These are phyloP conservation scores for Takashimella koratensis DNA, from an alignment of 1,284 basidiomycete genomes.

Conservation along the genomic window DNA sequence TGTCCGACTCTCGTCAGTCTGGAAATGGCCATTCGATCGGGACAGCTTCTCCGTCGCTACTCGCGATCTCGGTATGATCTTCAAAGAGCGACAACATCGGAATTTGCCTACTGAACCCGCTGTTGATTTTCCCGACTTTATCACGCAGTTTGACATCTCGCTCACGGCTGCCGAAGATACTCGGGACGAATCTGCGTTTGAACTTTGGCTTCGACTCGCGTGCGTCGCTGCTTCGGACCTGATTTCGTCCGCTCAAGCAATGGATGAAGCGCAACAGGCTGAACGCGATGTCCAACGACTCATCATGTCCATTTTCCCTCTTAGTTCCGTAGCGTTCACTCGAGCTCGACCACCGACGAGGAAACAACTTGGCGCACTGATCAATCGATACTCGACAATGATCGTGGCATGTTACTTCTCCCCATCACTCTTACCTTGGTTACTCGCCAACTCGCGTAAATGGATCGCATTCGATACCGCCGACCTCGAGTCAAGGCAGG, in stretches of 20 bases:
- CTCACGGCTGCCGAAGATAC: conserved; percentile 56
- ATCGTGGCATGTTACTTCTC: conserved; percentile 74
- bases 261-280: conserved; percentile 46
- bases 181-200: conserved; percentile 66
- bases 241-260: conserved; percentile 31
- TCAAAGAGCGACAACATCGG: conserved; percentile 73
- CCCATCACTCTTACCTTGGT: conserved; percentile 55
- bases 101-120: conserved; percentile 68
- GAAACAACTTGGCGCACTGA: conserved; percentile 70
- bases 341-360: conserved; percentile 56
- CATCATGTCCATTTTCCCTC: conserved; percentile 72
- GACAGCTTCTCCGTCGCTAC: conserved; percentile 61
- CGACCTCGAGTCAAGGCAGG: conserved; percentile 65
- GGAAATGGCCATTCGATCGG: conserved; percentile 70
- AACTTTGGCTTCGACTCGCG: conserved; percentile 64
- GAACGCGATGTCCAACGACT: conserved; percentile 64
- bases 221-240: conserved; percentile 48
- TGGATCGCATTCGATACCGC: conserved; percentile 59
- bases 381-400: conserved; percentile 78
- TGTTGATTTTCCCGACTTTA: conserved; percentile 73
- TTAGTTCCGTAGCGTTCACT: conserved; percentile 60
- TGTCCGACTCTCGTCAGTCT: conserved; percentile 63
- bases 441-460: conserved; percentile 52
- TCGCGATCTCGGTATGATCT: conserved; percentile 67
- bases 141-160: conserved; percentile 60